phyloP scores from a whole-genome alignment of 2,329 filamentous ascomycete genomes.

The Fonsecaea multimorphosa region DNA sequence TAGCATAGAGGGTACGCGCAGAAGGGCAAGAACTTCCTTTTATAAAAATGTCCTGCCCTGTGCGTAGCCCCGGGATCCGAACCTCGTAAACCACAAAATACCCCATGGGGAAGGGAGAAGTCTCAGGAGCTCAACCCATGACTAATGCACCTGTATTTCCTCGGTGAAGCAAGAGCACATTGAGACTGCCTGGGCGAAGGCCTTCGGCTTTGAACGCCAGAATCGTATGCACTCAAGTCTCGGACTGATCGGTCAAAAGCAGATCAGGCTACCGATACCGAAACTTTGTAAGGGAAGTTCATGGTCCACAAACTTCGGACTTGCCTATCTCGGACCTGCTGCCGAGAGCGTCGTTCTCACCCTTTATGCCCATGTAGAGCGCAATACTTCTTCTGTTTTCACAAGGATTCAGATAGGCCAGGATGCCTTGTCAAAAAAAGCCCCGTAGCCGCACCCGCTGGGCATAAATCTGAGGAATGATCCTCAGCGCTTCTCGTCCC shows the following conservation, averaged over 20 bases:
- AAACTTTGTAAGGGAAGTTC: constrained; percentile 7
- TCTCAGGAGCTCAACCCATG: not conserved
- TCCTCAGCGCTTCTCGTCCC: not conserved
- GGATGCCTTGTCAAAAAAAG: not conserved
- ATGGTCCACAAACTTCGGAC: constrained; percentile 14
- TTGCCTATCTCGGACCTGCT: constrained; percentile 17
- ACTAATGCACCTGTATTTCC: constrained; percentile 1
- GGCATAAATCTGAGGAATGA: not conserved
- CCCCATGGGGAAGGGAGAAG: constrained; percentile 16
- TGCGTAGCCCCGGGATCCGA: not conserved
- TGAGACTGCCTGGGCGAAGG: constrained; percentile 11
- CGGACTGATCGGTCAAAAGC: constrained; percentile 7
- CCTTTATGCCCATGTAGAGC: not conserved
- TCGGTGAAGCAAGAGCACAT: constrained; percentile 1
- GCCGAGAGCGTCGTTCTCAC: not conserved
- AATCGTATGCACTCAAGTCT: not conserved
- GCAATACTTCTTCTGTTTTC: not conserved
- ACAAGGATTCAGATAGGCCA: not conserved
- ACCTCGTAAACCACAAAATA: constrained; percentile 8
- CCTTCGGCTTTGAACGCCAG: constrained; percentile 8
- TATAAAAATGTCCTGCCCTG: not conserved
- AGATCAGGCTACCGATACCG: constrained; percentile 17
- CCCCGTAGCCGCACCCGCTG: constrained; percentile 7
- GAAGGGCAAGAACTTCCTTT: constrained; percentile 3
- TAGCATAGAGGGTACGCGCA: constrained; percentile 6